These are phyloP conservation scores for Candida succiphila DNA, from an alignment of 805 yeast species.

Conservation along the genomic window DNA sequence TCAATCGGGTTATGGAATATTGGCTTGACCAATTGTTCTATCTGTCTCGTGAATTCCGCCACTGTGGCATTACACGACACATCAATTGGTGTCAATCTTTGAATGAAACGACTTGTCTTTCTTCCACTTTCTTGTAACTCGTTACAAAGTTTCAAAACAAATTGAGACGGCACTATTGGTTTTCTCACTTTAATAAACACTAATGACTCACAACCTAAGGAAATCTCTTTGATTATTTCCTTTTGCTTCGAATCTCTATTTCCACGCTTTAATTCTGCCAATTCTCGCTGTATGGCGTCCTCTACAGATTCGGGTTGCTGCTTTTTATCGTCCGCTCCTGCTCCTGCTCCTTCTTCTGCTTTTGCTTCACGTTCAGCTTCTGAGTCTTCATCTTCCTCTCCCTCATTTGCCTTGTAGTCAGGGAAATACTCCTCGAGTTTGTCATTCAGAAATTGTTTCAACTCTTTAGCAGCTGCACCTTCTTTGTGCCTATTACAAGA, in stretches of 20 bases:
- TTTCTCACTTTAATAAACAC: constrained; percentile 72
- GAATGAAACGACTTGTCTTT: constrained; percentile 65
- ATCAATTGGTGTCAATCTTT: constrained; percentile 73
- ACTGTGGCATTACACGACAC: constrained; percentile 62
- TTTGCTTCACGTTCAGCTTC: constrained; percentile 4
- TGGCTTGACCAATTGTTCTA: constrained; percentile 50
- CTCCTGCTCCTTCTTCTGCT: no score
- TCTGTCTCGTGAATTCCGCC: constrained; percentile 55
- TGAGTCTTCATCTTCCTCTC: constrained; percentile 10
- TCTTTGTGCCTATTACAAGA: constrained; percentile 83
- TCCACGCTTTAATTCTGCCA: constrained; percentile 45
- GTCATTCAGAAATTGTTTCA: constrained; percentile 48
- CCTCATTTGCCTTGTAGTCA: constrained; percentile 13
- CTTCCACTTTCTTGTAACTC: constrained; percentile 40
- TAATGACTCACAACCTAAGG: constrained; percentile 72
- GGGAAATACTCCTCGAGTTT: constrained; percentile 36
- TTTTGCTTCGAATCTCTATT: constrained; percentile 30
- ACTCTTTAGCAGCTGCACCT: constrained; percentile 64
- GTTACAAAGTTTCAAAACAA: constrained; percentile 55
- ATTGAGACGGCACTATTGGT: constrained; percentile 70
- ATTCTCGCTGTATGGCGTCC: constrained; percentile 62
- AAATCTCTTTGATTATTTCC: constrained; percentile 45
- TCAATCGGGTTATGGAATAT: constrained; percentile 42
- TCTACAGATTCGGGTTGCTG: constrained; percentile 53
- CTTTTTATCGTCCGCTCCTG: constrained; percentile 16